Evolutionary conservation across 1,284 basidiomycete genomes (phyloP).

Genomic region (Sporisorium iseilematis-ciliati): DNA sequence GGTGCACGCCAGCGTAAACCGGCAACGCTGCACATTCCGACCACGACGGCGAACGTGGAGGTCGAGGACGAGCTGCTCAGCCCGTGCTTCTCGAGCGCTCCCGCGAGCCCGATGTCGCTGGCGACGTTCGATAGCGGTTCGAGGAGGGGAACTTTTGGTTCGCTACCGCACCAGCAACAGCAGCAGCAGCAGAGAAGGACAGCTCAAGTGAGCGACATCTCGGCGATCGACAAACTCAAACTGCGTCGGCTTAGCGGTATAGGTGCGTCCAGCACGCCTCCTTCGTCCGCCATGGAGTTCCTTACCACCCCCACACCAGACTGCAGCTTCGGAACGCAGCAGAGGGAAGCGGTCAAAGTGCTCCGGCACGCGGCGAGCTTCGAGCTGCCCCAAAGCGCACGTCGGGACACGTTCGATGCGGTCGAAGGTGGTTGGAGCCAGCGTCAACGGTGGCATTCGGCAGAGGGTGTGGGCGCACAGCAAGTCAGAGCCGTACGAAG

Average conservation of each 20-base stretch:
- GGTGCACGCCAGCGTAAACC: conserved; percentile 10
- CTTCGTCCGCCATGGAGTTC: conserved; percentile 30
- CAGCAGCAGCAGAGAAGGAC: no score
- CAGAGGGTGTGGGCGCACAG: neutral
- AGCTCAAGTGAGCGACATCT: no score
- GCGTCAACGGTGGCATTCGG: conserved; percentile 28
- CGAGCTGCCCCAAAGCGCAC: neutral
- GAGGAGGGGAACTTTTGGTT: conserved; percentile 23
- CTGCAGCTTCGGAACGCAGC: neutral
- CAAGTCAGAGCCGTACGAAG: neutral
- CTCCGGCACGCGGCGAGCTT: conserved; percentile 19
- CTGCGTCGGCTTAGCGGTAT: neutral
- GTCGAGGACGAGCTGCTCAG: neutral
- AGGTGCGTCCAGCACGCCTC: conserved; percentile 1
- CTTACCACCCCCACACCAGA: conserved; percentile 12
- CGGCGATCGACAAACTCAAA: no score
- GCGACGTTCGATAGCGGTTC: neutral
- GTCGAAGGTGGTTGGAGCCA: conserved; percentile 1
- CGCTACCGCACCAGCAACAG: neutral
- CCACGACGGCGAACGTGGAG: neutral
- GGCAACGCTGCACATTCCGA: conserved; percentile 12
- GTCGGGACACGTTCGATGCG: no score
- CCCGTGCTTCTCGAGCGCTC: neutral
- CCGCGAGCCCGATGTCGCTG: neutral
- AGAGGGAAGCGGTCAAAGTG: neutral